A percentile compares a stretch with the other conserved stretches of the same genome.
These are phyloP conservation scores for Yarrowia deformans DNA, from an alignment of 805 yeast species.

Conservation along the genomic window DNA sequence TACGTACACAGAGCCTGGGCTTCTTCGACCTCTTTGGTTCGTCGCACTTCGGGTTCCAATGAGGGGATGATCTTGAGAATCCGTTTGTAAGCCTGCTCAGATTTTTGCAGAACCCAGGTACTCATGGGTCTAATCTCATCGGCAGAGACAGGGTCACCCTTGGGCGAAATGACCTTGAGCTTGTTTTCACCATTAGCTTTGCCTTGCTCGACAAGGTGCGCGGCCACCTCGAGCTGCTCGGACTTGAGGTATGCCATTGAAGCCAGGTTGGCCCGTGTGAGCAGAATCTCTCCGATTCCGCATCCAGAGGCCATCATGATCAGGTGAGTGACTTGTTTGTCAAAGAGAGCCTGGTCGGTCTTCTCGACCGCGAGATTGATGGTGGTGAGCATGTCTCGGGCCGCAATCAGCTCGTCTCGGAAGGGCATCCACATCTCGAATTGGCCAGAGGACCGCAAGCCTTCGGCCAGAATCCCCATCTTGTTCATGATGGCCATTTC, in stretches of 20 bases:
- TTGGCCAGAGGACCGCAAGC: neutral
- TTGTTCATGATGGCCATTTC: too few species aligned
- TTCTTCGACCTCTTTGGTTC: constrained; percentile 60
- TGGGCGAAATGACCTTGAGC: neutral
- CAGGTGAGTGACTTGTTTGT: constrained; percentile 68
- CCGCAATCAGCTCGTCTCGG: constrained; percentile 76
- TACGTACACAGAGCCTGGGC: constrained; percentile 82
- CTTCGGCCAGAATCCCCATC: neutral
- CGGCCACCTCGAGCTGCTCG: too few species aligned
- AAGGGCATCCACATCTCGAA: constrained; percentile 58
- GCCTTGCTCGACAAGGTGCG: too few species aligned
- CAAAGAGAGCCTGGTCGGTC: constrained; percentile 62
- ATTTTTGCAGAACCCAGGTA: too few species aligned
- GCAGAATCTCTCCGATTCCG: constrained; percentile 49
- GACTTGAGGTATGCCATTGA: constrained; percentile 59
- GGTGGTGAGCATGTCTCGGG: constrained; percentile 78
- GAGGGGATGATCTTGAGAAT: constrained; percentile 55
- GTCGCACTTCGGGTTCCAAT: constrained; percentile 51
- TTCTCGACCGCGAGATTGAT: constrained; percentile 67
- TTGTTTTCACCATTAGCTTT: too few species aligned
- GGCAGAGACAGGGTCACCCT: neutral
- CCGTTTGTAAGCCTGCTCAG: constrained; percentile 49
- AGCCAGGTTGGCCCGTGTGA: constrained; percentile 64
- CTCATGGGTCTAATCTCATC: constrained; percentile 42
- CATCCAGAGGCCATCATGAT: constrained; percentile 78